phyloP scores from a whole-genome alignment of 495 filamentous ascomycete species.

The Penicillium mononematosum region DNA sequence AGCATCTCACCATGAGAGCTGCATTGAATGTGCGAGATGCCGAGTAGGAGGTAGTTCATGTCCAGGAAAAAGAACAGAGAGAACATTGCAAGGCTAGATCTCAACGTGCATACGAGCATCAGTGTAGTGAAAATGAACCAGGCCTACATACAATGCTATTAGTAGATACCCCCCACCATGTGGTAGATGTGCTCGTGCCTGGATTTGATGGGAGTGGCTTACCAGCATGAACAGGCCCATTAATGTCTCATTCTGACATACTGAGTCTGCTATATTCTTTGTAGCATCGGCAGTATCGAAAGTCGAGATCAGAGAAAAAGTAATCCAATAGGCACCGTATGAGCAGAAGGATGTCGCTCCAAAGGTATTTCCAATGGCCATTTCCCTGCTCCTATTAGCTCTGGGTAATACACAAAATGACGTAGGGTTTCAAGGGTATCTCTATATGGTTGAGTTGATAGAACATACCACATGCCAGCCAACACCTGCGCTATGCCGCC shows the following conservation, averaged over 20 bases:
- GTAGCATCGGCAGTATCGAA: slow-evolving; percentile 58
- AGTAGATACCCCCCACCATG: neutral
- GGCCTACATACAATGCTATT: slow-evolving; percentile 35
- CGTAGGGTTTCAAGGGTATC: no score
- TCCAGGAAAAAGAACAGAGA: slow-evolving; percentile 81
- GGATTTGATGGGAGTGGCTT: slow-evolving; percentile 7
- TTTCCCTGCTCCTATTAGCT: slow-evolving; percentile 60
- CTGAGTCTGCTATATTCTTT: slow-evolving; percentile 33
- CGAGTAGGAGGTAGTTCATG: slow-evolving; percentile 68
- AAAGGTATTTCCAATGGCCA: slow-evolving; percentile 89
- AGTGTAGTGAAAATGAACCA: slow-evolving; percentile 94
- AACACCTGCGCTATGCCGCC: slow-evolving; percentile 79
- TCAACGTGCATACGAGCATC: slow-evolving; percentile 74
- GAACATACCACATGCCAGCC: slow-evolving; percentile 86
- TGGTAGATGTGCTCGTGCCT: neutral
- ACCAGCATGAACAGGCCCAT: slow-evolving; percentile 78
- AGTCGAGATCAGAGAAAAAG: slow-evolving; percentile 76
- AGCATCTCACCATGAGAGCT: slow-evolving; percentile 39
- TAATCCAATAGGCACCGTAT: slow-evolving; percentile 90
- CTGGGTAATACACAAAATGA: neutral
- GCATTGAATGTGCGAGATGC: slow-evolving; percentile 59
- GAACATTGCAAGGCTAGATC: slow-evolving; percentile 87
- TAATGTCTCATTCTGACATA: slow-evolving; percentile 51
- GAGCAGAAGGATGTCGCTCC: slow-evolving; percentile 90
- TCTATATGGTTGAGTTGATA: neutral